Percentiles rank a stretch among this genome's conserved stretches.
These are phyloP conservation scores for Phaeophleospora eucalypticola DNA, from an alignment of 2,329 filamentous ascomycete species.

Conservation along the genomic window DNA sequence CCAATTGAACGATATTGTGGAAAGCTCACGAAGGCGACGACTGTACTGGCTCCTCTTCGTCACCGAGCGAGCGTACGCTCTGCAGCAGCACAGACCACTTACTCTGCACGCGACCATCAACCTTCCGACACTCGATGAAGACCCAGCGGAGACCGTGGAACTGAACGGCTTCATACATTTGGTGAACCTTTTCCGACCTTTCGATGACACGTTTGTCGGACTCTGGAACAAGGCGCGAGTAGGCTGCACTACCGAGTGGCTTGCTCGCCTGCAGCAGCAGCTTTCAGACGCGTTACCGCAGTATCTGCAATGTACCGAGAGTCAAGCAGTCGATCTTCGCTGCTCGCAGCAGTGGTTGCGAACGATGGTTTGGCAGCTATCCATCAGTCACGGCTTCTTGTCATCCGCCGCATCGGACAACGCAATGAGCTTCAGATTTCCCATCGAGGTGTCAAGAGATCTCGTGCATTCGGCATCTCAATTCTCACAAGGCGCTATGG, in stretches of 20 bases:
- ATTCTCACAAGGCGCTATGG: slow-evolving; percentile 68
- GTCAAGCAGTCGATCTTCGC: slow-evolving; percentile 64
- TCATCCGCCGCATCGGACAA: slow-evolving; percentile 56
- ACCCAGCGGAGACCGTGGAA: slow-evolving; percentile 52
- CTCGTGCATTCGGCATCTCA: slow-evolving; percentile 62
- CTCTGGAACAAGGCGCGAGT: slow-evolving; percentile 58
- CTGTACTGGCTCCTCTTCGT: slow-evolving; percentile 58
- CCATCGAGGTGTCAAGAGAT: slow-evolving; percentile 58
- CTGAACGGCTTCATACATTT: slow-evolving; percentile 58
- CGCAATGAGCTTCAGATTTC: slow-evolving; percentile 60
- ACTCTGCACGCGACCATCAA: slow-evolving; percentile 58
- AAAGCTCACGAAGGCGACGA: slow-evolving; percentile 52
- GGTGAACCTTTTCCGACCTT: slow-evolving; percentile 58
- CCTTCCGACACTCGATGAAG: slow-evolving; percentile 47
- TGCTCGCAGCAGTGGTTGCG: slow-evolving; percentile 68
- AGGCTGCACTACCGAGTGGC: slow-evolving; percentile 44
- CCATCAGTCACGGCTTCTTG: slow-evolving; percentile 61
- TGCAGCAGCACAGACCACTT: slow-evolving; percentile 60
- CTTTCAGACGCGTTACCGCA: slow-evolving; percentile 51
- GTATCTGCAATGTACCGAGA: slow-evolving; percentile 58
- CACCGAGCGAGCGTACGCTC: slow-evolving; percentile 57
- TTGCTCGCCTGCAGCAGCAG: slow-evolving; percentile 48
- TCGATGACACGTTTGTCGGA: slow-evolving; percentile 60
- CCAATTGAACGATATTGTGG: slow-evolving; percentile 43
- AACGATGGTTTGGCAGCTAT: slow-evolving; percentile 69